Evolutionary conservation across 2,329 filamentous ascomycete genomes (phyloP).

Genomic region (Mariannaea sp.): DNA sequence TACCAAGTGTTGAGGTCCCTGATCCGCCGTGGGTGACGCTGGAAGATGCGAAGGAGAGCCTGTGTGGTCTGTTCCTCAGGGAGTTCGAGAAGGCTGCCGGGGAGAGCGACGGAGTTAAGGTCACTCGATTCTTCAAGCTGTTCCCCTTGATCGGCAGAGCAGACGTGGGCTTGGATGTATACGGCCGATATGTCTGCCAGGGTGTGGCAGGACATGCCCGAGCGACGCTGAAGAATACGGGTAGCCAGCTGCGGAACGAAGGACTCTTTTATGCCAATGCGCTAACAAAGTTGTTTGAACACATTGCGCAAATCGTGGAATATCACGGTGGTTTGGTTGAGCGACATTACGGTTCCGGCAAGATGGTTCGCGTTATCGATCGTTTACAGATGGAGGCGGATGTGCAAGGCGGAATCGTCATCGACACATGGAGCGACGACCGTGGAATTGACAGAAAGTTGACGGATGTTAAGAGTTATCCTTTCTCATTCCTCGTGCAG

Average conservation of each 20-base stretch:
- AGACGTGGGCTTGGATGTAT: constrained; percentile 90
- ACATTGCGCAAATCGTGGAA: constrained; percentile 96
- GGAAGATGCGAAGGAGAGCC: constrained; percentile 82
- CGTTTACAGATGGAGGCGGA: constrained; percentile 92
- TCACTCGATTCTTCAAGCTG: constrained; percentile 97
- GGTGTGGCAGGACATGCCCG: constrained; percentile 87
- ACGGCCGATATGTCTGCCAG: constrained; percentile 94
- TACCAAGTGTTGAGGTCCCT: constrained; percentile 93
- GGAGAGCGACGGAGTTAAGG: constrained; percentile 84
- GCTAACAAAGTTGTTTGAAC: constrained; percentile 91
- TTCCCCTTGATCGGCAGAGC: constrained; percentile 92
- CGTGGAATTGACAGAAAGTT: constrained; percentile 81
- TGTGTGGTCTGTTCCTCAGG: constrained; percentile 87
- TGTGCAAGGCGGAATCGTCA: constrained; percentile 91
- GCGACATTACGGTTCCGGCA: constrained; percentile 87
- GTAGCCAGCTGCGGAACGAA: constrained; percentile 60
- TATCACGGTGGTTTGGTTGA: constrained; percentile 89
- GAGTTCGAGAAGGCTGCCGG: constrained; percentile 93
- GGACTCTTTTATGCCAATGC: constrained; percentile 91
- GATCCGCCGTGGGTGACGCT: constrained; percentile 88
- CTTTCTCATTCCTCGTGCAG: constrained; percentile 95
- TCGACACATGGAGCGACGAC: constrained; percentile 96
- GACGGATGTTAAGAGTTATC: constrained; percentile 96
- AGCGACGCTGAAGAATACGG: constrained; percentile 72
- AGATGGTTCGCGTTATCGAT: constrained; percentile 95